A percentile compares a stretch with the other conserved stretches of the same genome.
Conservation (phyloP, 2,329 filamentous ascomycete genomes). For the Cadophora sp. region DNA sequence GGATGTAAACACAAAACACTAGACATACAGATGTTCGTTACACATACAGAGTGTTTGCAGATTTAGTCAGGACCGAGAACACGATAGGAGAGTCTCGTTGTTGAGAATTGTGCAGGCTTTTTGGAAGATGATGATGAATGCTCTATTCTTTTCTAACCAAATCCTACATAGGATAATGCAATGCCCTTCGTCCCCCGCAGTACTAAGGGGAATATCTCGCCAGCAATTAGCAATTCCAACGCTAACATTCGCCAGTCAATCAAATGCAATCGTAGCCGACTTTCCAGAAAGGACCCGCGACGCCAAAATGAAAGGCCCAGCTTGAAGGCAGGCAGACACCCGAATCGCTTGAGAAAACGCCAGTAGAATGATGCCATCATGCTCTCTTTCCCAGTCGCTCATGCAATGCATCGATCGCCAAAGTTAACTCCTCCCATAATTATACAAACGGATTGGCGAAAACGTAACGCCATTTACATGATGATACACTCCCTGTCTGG, state of each 20-base stretch:
- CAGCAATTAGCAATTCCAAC: not conserved
- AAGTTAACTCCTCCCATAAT: constrained; percentile 4
- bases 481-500: constrained; percentile 57
- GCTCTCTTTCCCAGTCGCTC: not conserved
- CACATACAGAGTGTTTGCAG: too few species aligned
- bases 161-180: constrained; percentile 1
- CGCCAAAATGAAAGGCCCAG: not conserved
- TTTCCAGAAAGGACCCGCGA: not conserved
- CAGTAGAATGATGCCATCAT: not conserved
- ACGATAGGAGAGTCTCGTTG: too few species aligned
- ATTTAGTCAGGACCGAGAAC: too few species aligned
- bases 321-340: constrained; percentile 5
- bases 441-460: not conserved
- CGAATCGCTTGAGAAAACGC: not conserved
- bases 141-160: not conserved
- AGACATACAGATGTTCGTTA: too few species aligned
- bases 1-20: too few species aligned
- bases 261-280: not conserved
- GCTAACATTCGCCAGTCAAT: not conserved
- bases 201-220: not conserved
- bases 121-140: not conserved
- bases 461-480: constrained; percentile 48
- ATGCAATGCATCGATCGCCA: not conserved
- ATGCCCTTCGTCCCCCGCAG: not conserved
- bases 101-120: not conserved